A percentile compares a stretch with the other conserved stretches of the same genome.
These are phyloP conservation scores for Prototheca wickerhamii DNA, from an alignment of 163 green algal species.

Conservation along the genomic window DNA sequence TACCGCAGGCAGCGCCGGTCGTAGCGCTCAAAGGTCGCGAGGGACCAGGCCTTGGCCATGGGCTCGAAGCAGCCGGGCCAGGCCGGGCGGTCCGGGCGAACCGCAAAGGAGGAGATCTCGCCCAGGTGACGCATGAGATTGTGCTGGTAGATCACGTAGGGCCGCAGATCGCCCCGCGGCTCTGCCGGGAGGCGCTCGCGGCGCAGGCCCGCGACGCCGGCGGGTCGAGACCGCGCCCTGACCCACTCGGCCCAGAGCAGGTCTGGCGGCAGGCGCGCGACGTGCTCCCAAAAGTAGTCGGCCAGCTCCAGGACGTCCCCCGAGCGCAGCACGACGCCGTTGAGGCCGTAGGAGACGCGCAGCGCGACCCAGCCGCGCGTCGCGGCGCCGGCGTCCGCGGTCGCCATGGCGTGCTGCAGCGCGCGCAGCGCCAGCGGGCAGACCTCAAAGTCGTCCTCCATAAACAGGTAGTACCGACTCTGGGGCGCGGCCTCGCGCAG, in stretches of 20 bases:
- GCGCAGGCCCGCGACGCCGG: not conserved
- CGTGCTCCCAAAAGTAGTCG: slow-evolving; percentile 24
- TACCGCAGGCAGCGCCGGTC: not conserved
- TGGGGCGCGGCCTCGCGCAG: slow-evolving; percentile 17
- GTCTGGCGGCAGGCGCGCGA: slow-evolving; percentile 28
- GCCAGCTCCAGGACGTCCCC: slow-evolving; percentile 14
- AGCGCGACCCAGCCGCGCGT: slow-evolving; percentile 24
- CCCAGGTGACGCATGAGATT: slow-evolving; percentile 45
- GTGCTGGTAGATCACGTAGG: too few relatives aligned
- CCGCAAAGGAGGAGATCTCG: slow-evolving; percentile 28
- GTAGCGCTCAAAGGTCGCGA: slow-evolving; percentile 15
- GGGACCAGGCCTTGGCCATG: slow-evolving; percentile 25
- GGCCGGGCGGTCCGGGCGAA: slow-evolving; percentile 18
- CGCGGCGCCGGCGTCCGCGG: slow-evolving; percentile 15
- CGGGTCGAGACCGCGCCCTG: not conserved
- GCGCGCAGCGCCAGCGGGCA: slow-evolving; percentile 27
- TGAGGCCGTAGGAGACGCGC: slow-evolving; percentile 43
- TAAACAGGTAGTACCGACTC: slow-evolving; percentile 35
- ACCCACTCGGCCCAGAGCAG: slow-evolving; percentile 40
- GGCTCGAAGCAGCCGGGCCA: slow-evolving; percentile 36
- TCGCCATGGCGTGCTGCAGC: slow-evolving; percentile 24
- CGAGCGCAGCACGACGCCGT: slow-evolving; percentile 32
- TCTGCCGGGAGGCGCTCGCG: too few relatives aligned
- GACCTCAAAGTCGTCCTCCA: slow-evolving; percentile 31
- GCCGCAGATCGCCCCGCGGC: too few relatives aligned